Conservation (phyloP, 106 monocot genomes). For the Dioscorea alata region DNA sequence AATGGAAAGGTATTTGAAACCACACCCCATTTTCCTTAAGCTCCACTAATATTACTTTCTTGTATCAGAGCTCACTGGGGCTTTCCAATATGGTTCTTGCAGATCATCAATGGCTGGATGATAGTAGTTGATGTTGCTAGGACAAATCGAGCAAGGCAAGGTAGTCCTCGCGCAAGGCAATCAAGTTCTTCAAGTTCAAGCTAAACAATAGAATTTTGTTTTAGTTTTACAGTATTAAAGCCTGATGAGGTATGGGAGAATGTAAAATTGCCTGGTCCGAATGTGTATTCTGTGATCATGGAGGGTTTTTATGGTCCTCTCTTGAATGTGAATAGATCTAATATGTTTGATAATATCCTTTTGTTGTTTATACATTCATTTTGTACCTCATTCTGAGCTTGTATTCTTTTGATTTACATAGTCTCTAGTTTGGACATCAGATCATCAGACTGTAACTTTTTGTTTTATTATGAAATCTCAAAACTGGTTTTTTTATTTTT, state of each 20-base stretch:
- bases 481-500: too few relatives aligned
- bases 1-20: constrained; percentile 73
- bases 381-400: too few relatives aligned
- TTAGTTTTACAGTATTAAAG: not conserved
- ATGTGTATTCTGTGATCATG: not conserved
- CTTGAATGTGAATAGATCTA: too few relatives aligned
- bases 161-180: constrained; percentile 9
- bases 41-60: too few relatives aligned
- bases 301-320: too few relatives aligned
- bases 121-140: constrained; percentile 92
- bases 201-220: not conserved
- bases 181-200: constrained; percentile 14
- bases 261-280: constrained; percentile 45
- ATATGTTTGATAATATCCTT: too few relatives aligned
- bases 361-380: too few relatives aligned
- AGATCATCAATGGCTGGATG: constrained; percentile 99
- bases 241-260: constrained; percentile 18
- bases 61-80: too few relatives aligned
- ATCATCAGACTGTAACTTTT: too few relatives aligned
- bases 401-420: too few relatives aligned
- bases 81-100: constrained; percentile 1
- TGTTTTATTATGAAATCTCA: too few relatives aligned
- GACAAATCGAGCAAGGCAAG: constrained; percentile 44
- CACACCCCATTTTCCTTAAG: not conserved
- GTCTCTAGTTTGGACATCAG: too few relatives aligned